Percentiles rank a stretch among this genome's conserved stretches.
phyloP scores from a whole-genome alignment of 2,329 filamentous ascomycete genomes.

The Paraphaeosphaeria minitans region DNA sequence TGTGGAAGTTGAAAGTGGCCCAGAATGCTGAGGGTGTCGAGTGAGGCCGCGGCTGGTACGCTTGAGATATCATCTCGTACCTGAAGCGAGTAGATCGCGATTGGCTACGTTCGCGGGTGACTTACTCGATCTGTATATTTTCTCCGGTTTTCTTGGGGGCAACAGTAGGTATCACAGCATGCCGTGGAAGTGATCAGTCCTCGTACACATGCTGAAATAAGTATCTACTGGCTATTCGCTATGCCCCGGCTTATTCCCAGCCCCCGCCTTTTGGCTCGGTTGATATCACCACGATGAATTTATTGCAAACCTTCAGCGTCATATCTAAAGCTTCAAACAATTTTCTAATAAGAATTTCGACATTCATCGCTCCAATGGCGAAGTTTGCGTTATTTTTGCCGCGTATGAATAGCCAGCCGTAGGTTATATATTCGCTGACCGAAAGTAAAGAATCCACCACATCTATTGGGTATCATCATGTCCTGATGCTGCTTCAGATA shows the following conservation, averaged over 20 bases:
- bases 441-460: neutral
- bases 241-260: neutral
- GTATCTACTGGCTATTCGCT: neutral
- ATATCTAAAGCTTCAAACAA: neutral
- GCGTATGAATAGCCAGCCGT: slow-evolving; percentile 77
- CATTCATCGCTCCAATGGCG: neutral
- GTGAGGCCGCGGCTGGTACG: too few relatives aligned
- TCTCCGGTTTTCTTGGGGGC: too few relatives aligned
- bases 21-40: too few relatives aligned
- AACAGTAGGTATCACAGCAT: too few relatives aligned
- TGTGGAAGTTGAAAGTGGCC: neutral
- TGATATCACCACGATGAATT: neutral
- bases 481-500: neutral
- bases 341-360: neutral
- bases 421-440: neutral
- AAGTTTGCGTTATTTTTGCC: slow-evolving; percentile 61
- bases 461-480: neutral
- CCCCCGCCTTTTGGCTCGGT: neutral
- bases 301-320: neutral
- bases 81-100: too few relatives aligned
- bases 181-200: neutral
- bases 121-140: too few relatives aligned
- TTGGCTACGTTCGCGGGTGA: too few relatives aligned
- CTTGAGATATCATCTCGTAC: too few relatives aligned
- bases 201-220: neutral